Evolutionary conservation across 75 land plant genomes (phyloP).

Genomic region (Selaginella moellendorffii): DNA sequence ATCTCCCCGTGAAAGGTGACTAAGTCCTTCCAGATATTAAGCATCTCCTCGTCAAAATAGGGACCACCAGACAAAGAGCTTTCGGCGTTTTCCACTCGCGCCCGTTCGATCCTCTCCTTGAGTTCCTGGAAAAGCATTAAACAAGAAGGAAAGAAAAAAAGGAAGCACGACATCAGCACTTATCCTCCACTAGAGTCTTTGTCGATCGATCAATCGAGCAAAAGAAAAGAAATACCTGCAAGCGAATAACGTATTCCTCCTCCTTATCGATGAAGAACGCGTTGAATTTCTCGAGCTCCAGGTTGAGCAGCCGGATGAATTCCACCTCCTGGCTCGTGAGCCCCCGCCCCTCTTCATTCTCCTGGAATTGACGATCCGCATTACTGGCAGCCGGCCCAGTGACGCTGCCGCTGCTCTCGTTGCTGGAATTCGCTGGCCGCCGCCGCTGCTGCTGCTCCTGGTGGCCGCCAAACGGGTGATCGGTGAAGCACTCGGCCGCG

Average conservation of each 20-base stretch:
- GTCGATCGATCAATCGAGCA: neutral
- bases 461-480: neutral
- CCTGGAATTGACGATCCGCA: no score
- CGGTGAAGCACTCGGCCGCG: neutral
- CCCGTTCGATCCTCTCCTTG: conserved; percentile 50
- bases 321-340: conserved; percentile 25
- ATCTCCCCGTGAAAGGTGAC: conserved; percentile 77
- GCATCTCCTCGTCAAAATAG: conserved; percentile 56
- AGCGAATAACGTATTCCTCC: conserved; percentile 44
- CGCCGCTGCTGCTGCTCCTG: no score
- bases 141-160: neutral
- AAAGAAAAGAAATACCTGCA: conserved; percentile 20
- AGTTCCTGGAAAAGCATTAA: conserved; percentile 30
- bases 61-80: conserved; percentile 28
- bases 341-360: neutral
- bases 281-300: conserved; percentile 66
- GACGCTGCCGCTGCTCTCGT: neutral
- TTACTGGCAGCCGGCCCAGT: neutral
- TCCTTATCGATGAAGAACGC: conserved; percentile 58
- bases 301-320: conserved; percentile 36
- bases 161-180: neutral
- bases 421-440: neutral
- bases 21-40: conserved; percentile 57
- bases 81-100: conserved; percentile 27
- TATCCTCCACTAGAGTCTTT: neutral